phyloP scores from a whole-genome alignment of 208 protist genomes.

The Leptomonas pyrrhocoris region DNA sequence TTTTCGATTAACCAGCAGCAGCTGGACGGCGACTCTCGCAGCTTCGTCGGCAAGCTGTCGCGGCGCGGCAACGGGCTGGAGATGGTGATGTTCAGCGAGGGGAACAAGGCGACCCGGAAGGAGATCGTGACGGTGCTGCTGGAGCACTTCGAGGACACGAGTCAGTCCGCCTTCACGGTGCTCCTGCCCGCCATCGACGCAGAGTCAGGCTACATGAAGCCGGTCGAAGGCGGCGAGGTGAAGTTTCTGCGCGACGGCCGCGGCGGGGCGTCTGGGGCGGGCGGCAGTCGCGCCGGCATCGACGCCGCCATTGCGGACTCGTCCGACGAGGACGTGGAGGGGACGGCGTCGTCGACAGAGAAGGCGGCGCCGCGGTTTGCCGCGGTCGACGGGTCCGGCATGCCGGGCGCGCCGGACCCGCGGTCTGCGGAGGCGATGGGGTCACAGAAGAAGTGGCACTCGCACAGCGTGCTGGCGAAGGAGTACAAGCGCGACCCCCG shows the following conservation, averaged over 20 bases:
- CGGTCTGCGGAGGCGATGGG: neutral
- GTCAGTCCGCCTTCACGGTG: slow-evolving; percentile 39
- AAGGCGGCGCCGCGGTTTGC: slow-evolving; percentile 18
- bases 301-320: slow-evolving; percentile 32
- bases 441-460: slow-evolving; percentile 23
- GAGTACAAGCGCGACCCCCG: slow-evolving; percentile 30
- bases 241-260: slow-evolving; percentile 45
- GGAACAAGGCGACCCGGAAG: slow-evolving; percentile 37
- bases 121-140: slow-evolving; percentile 42
- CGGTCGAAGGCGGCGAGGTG: slow-evolving; percentile 46
- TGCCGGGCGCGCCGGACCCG: neutral
- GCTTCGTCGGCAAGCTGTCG: slow-evolving; percentile 45
- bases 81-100: slow-evolving; percentile 54
- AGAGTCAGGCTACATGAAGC: slow-evolving; percentile 44
- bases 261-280: slow-evolving; percentile 27
- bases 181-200: slow-evolving; percentile 50
- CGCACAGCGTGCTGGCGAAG: slow-evolving; percentile 26
- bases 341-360: slow-evolving; percentile 11
- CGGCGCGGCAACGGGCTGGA: slow-evolving; percentile 30
- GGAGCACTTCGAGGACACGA: slow-evolving; percentile 33
- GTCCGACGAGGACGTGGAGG: slow-evolving; percentile 29
- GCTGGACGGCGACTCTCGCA: slow-evolving; percentile 34
- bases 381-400: slow-evolving; percentile 6
- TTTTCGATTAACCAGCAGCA: slow-evolving; percentile 40
- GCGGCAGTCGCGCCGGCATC: slow-evolving; percentile 38